Base-by-base conservation (phyloP, 768 basidiomycete species). In the Trametes cingulata region DNA sequence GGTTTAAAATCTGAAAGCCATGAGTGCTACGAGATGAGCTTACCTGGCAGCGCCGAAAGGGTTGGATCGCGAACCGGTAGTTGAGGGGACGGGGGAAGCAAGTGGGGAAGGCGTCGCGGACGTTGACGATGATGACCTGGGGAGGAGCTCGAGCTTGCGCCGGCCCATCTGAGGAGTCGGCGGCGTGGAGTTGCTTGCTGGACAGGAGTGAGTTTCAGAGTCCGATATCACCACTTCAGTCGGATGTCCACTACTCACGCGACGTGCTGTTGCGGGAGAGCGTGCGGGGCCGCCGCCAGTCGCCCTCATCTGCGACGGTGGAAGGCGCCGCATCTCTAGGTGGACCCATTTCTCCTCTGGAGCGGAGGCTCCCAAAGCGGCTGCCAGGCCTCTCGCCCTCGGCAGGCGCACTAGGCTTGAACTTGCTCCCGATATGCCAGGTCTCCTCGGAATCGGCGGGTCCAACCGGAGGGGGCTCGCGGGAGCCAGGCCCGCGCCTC, bases 21-120 rank as follows among this genome's bases (percentile, higher is more conserved):
- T 3, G 17, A 10, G 20, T 33, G 6, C 29, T 4, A 33, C 4
- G 29, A 15, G 22, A 15, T 25, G 24, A 19, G 72, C 83, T 49
- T 66, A 91, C 91, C 77, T 88, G 36, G 96, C 96, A 54, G 82
- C 80, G 49, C 96, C 97, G 69, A 98, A 98, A 6, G 95, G 95
- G 71, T 82, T 94, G 60, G 88, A 69, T 36, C 84, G 75, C 36
- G 78, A 69, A 35, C 51, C 6, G 78, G 51, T 77, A 71, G 81
- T 74, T 3, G 81, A 76, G 66, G 90, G 83, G 75, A 89, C 88
- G 0, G 91, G 91, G 8, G 91, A 92, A 0, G 89, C 86, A 43
- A 93, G 77, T 2, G 93, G 89, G 17, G 91, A 88, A 27, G 90
- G 82, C 13, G 81, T 80, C 10, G 84, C 79, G 17, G 93, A 93